Conservation (phyloP, 306 rosid genomes). For the Vigna hirtella region DNA sequence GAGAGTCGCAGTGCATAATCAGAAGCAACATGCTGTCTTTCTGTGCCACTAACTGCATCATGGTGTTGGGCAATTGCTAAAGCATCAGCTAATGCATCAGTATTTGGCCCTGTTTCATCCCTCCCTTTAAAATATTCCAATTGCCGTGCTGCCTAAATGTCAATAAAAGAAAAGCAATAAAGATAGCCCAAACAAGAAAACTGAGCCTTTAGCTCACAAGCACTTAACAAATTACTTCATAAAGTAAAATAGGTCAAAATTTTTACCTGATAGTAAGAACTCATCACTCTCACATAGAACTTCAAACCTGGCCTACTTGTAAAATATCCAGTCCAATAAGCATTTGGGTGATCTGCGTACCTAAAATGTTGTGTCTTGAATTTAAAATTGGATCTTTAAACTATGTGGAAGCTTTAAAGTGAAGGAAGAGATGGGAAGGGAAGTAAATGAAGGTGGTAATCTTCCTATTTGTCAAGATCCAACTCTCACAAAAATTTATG, state of each 20-base stretch:
- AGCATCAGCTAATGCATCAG: constrained; percentile 80
- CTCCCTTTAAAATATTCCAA: constrained; percentile 74
- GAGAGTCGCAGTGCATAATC: constrained; percentile 81
- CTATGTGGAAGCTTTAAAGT: constrained; percentile 20
- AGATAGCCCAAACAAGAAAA: constrained; percentile 17
- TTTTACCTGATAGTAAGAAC: constrained; percentile 79
- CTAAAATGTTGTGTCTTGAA: constrained; percentile 54
- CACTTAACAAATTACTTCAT: constrained; percentile 28
- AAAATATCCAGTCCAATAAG: constrained; percentile 96
- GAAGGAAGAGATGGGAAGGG: constrained; percentile 14
- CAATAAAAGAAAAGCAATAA: constrained; percentile 29
- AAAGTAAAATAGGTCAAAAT: constrained; percentile 18
- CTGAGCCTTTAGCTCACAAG: constrained; percentile 28
- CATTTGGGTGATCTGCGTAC: constrained; percentile 80
- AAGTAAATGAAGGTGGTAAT: constrained; percentile 9
- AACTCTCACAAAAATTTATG: background rate
- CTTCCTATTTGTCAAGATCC: constrained; percentile 8
- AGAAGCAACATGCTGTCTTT: constrained; percentile 83
- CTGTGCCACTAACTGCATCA: constrained; percentile 93
- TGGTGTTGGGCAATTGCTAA: constrained; percentile 91
- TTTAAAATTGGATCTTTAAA: constrained; percentile 44
- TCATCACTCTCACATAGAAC: constrained; percentile 73
- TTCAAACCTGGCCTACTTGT: constrained; percentile 88
- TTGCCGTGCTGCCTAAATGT: constrained; percentile 82
- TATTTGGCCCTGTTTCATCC: constrained; percentile 65